Percentiles rank a stretch among this genome's conserved stretches.
These are phyloP conservation scores for Penicillium sp. DNA, from an alignment of 2,329 filamentous ascomycete genomes.

Conservation along the genomic window DNA sequence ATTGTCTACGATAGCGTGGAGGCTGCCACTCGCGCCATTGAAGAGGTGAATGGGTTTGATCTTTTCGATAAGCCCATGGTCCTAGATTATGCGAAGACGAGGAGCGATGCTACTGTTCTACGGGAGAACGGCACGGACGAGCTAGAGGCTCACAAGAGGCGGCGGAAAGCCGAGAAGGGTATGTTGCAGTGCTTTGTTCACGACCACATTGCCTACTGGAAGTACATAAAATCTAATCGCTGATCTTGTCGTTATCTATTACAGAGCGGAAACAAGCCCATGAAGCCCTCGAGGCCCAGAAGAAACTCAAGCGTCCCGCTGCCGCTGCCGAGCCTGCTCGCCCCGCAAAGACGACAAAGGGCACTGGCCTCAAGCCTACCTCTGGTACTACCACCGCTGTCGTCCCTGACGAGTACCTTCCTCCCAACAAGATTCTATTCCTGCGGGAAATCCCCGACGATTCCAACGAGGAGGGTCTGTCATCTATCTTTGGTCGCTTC, in stretches of 20 bases:
- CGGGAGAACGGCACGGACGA: constrained; percentile 73
- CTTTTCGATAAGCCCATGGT: constrained; percentile 90
- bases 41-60: constrained; percentile 89
- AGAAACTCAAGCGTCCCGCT: constrained; percentile 68
- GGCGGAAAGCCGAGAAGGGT: constrained; percentile 89
- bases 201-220: background rate
- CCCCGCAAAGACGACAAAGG: constrained; percentile 69
- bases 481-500: constrained; percentile 80
- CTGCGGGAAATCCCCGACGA: constrained; percentile 88
- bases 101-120: constrained; percentile 84
- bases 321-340: constrained; percentile 53
- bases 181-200: constrained; percentile 1
- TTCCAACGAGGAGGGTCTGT: constrained; percentile 77
- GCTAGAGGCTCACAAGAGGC: constrained; percentile 81
- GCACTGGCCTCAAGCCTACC: constrained; percentile 74
- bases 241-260: background rate
- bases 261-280: constrained; percentile 76
- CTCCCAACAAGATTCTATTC: constrained; percentile 96
- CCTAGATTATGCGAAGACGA: constrained; percentile 75
- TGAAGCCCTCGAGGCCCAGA: constrained; percentile 76
- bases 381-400: constrained; percentile 67
- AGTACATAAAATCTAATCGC: constrained; percentile 3
- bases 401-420: constrained; percentile 95
- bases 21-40: constrained; percentile 76
- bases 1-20: constrained; percentile 84